These are phyloP conservation scores for Backusella psychrophila DNA, from an alignment of 192 early-diverging fungal species.

Conservation along the genomic window DNA sequence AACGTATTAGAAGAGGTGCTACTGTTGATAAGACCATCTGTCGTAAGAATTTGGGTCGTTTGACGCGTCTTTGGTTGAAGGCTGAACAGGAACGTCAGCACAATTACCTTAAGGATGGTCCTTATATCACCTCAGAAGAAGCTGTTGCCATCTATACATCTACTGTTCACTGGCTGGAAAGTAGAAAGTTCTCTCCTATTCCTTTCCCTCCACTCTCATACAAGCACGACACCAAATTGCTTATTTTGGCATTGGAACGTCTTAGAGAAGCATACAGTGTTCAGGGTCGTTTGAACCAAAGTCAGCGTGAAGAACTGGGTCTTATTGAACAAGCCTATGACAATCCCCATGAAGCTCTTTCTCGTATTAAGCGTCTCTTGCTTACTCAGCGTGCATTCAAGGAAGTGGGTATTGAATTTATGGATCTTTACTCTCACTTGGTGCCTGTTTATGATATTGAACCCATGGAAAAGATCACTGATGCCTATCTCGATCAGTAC, in stretches of 20 bases:
- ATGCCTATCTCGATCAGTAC: conserved; percentile 99
- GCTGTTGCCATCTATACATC: conserved; percentile 98
- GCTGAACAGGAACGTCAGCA: conserved; percentile 99
- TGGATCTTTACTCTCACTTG: conserved; percentile 97
- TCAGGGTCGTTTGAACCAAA: conserved; percentile 91
- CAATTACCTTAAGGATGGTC: conserved; percentile 98
- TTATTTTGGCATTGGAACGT: conserved; percentile 93
- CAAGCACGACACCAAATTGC: conserved; percentile 99
- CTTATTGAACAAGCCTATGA: conserved; percentile 99
- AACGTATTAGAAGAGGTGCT: conserved; percentile 96
- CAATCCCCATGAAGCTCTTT: conserved; percentile 84
- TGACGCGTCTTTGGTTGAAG: conserved; percentile 98
- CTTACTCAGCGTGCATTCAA: conserved; percentile 98
- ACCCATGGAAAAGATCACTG: conserved; percentile 99
- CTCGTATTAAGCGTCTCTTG: conserved; percentile 91
- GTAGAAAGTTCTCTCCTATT: conserved; percentile 96
- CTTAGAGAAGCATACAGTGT: conserved; percentile 96
- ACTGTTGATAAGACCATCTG: conserved; percentile 99
- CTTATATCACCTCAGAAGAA: conserved; percentile 96
- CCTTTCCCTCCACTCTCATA: conserved; percentile 99
- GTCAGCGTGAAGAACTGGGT: conserved; percentile 95
- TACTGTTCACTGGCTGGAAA: conserved; percentile 97
- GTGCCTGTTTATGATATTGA: conserved; percentile 98
- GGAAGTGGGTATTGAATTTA: conserved; percentile 99
- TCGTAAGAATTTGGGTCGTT: conserved; percentile 96